Percentiles rank a stretch among this genome's conserved stretches.
Evolutionary conservation across 1,139 yeast species (phyloP).

Genomic region (Nakaseomyces uthaithaninus): DNA sequence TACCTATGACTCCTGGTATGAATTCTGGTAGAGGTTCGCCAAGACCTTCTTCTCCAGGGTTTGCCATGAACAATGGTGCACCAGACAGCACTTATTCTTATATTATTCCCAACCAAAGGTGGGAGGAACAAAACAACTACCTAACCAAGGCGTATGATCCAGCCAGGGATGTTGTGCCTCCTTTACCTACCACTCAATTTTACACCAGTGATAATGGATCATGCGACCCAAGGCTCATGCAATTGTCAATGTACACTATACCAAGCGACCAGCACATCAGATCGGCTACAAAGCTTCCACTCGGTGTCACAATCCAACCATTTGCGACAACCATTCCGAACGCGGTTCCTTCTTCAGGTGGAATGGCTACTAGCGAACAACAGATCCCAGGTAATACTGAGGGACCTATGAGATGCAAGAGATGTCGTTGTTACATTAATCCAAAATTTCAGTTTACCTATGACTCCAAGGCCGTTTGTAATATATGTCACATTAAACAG

Average conservation of each 20-base stretch:
- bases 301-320: slow-evolving; percentile 75
- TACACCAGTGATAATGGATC: slow-evolving; percentile 73
- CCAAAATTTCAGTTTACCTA: slow-evolving; percentile 68
- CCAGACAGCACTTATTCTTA: slow-evolving; percentile 20
- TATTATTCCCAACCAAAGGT: slow-evolving; percentile 53
- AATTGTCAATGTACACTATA: slow-evolving; percentile 75
- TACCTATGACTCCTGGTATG: slow-evolving; percentile 8
- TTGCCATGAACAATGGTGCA: slow-evolving; percentile 1
- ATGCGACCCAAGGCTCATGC: slow-evolving; percentile 70
- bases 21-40: slow-evolving; percentile 5
- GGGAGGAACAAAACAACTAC: slow-evolving; percentile 44
- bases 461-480: slow-evolving; percentile 66
- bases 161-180: slow-evolving; percentile 70
- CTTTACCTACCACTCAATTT: slow-evolving; percentile 68
- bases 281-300: slow-evolving; percentile 65
- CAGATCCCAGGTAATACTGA: neutral
- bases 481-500: slow-evolving; percentile 77
- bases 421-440: slow-evolving; percentile 86
- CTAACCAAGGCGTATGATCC: slow-evolving; percentile 50
- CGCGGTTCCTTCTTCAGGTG: slow-evolving; percentile 30
- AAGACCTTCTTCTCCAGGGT: slow-evolving; percentile 1
- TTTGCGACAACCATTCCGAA: slow-evolving; percentile 51
- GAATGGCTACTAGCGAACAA: slow-evolving; percentile 6
- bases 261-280: slow-evolving; percentile 71
- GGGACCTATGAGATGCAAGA: slow-evolving; percentile 81